Conservation (phyloP, 2,329 filamentous ascomycete genomes). For the Aciculosporium take region DNA sequence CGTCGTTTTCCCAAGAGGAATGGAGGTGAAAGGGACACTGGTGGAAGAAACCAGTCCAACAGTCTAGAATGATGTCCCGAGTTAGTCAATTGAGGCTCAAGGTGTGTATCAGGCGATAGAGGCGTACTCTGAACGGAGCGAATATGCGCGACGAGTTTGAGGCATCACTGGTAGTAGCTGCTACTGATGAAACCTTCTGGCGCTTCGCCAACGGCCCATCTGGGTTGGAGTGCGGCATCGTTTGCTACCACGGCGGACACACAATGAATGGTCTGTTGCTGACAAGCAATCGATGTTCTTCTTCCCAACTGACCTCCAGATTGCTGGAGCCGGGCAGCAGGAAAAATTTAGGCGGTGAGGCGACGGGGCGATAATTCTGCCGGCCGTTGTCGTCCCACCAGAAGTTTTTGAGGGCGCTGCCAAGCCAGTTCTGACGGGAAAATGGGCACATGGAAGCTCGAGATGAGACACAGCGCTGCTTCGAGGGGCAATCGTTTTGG, state of each 20-base stretch:
- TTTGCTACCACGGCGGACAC: constrained; percentile 6
- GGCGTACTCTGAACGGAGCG: constrained; percentile 73
- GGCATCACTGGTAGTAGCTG: constrained; percentile 23
- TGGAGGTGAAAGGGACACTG: constrained; percentile 72
- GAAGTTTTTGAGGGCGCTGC: not conserved
- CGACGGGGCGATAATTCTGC: constrained; percentile 9
- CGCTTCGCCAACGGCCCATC: constrained; percentile 59
- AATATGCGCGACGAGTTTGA: constrained; percentile 63
- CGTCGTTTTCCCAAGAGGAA: constrained; percentile 81
- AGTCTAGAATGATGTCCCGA: constrained; percentile 42
- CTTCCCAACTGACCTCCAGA: not conserved
- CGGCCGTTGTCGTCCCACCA: constrained; percentile 6
- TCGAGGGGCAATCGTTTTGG: no score
- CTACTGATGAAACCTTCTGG: constrained; percentile 45
- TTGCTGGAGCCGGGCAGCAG: not conserved
- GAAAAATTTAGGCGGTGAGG: constrained; percentile 16
- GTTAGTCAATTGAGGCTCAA: constrained; percentile 3
- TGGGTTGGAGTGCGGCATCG: constrained; percentile 43
- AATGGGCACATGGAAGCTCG: no score
- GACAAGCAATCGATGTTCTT: not conserved
- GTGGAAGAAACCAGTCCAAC: constrained; percentile 89
- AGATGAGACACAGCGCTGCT: no score
- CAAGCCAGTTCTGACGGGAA: no score
- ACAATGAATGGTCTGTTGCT: not conserved
- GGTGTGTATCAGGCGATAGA: not conserved